Conservation (phyloP, 805 yeast genomes). For the Hanseniaspora thailandica region DNA sequence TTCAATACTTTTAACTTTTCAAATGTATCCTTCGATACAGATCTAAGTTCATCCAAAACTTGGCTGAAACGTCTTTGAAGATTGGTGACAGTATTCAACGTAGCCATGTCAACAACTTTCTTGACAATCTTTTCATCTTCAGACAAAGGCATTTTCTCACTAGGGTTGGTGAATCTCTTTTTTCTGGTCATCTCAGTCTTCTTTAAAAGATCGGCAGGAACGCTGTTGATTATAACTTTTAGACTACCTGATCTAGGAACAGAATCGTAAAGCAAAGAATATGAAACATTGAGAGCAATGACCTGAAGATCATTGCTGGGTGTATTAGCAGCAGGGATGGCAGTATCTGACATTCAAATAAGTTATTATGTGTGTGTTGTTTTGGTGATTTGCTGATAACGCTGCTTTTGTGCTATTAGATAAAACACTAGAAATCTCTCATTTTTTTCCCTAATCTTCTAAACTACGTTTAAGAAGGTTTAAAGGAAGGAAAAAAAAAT, state of each 20-base stretch:
- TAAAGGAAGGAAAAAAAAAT: too few species aligned
- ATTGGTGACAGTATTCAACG: slow-evolving; percentile 6
- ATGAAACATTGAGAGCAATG: slow-evolving; percentile 3
- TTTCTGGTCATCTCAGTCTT: background rate
- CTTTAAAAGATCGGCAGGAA: slow-evolving; percentile 4
- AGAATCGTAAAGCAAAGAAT: slow-evolving; percentile 2
- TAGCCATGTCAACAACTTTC: slow-evolving; percentile 8
- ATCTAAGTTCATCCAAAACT: slow-evolving; percentile 9
- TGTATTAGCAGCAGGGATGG: background rate
- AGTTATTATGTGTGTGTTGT: slow-evolving; percentile 7
- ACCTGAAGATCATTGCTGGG: background rate
- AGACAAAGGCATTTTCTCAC: background rate
- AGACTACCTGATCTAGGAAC: slow-evolving; percentile 5
- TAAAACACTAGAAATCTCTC: too few species aligned
- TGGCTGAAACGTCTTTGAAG: slow-evolving; percentile 7
- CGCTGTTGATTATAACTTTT: background rate
- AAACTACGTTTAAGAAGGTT: too few species aligned
- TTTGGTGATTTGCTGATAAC: too few species aligned
- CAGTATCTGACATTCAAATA: background rate
- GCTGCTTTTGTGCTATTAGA: background rate
- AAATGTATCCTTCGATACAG: slow-evolving; percentile 11
- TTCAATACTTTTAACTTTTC: background rate
- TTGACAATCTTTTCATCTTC: slow-evolving; percentile 8
- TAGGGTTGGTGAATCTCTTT: slow-evolving; percentile 5
- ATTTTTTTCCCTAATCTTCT: background rate